Percentiles rank a stretch among this genome's conserved stretches.
Conservation (phyloP, 2,329 filamentous ascomycete genomes). For the Mycogone perniciosa region DNA sequence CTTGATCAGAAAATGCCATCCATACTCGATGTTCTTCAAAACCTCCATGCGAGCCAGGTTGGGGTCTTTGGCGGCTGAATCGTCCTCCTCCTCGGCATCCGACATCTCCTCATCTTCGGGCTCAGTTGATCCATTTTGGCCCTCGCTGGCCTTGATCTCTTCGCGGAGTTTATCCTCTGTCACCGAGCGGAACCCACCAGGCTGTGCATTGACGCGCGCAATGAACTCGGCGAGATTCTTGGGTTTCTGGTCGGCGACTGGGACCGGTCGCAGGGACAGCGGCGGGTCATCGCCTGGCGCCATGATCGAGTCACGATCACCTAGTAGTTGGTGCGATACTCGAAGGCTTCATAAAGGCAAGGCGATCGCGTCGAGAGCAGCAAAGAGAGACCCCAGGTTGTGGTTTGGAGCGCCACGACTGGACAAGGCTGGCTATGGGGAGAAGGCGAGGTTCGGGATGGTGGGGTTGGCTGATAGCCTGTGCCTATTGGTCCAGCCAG, state of each 20-base stretch:
- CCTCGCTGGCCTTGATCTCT: constrained; percentile 49
- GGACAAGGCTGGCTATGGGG: constrained; percentile 6
- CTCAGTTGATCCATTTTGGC: constrained; percentile 39
- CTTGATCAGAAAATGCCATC: constrained; percentile 4
- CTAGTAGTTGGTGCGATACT: not conserved
- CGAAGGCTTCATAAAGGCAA: not conserved
- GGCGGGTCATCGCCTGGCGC: constrained; percentile 26
- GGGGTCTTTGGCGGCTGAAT: constrained; percentile 39
- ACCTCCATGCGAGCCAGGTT: constrained; percentile 51
- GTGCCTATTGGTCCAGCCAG: no score
- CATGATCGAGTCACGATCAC: constrained; percentile 19
- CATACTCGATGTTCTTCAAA: constrained; percentile 50
- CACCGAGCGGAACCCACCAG: constrained; percentile 72
- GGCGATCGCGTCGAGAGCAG: not conserved
- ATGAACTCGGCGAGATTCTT: constrained; percentile 69
- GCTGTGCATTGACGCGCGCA: constrained; percentile 69
- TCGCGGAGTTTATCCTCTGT: constrained; percentile 66
- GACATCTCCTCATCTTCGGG: constrained; percentile 41
- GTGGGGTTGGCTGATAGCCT: not conserved
- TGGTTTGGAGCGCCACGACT: not conserved
- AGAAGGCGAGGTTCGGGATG: not conserved
- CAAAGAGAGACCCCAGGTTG: not conserved
- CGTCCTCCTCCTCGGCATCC: constrained; percentile 42
- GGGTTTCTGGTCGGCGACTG: constrained; percentile 49
- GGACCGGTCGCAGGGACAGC: constrained; percentile 35